phyloP scores from a whole-genome alignment of 2,329 filamentous ascomycete genomes.

The Aspergillus sp. region DNA sequence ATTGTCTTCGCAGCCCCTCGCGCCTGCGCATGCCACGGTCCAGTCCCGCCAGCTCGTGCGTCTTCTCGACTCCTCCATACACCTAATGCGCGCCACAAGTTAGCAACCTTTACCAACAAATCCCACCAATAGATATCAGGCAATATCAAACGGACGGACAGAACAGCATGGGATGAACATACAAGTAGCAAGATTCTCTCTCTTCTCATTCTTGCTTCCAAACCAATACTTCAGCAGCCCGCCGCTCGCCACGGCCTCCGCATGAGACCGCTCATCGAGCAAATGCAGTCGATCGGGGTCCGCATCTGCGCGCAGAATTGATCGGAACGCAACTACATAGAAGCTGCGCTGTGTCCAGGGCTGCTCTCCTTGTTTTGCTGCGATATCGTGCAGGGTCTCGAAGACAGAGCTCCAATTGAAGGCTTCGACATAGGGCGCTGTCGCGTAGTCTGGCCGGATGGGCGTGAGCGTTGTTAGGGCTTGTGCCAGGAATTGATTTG shows the following conservation, averaged over 20 bases:
- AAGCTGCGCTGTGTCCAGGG: conserved; percentile 65
- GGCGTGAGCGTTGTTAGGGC: conserved; percentile 67
- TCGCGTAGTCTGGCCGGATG: conserved; percentile 71
- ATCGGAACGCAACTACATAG: conserved; percentile 84
- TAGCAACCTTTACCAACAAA: background rate
- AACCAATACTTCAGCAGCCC: conserved; percentile 96
- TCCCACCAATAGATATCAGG: background rate
- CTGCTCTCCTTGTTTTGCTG: conserved; percentile 44
- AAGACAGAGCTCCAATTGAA: conserved; percentile 77
- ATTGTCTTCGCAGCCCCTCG: conserved; percentile 48
- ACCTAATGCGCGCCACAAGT: conserved; percentile 48
- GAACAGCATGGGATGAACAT: conserved; percentile 21
- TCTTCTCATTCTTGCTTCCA: conserved; percentile 66
- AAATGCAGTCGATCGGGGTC: conserved; percentile 67
- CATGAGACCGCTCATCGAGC: conserved; percentile 76
- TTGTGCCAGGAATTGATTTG: conserved; percentile 69
- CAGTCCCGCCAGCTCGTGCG: conserved; percentile 60
- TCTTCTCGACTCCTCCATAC: conserved; percentile 61
- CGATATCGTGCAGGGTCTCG: conserved; percentile 55
- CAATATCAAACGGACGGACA: background rate
- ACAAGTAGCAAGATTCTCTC: conserved; percentile 82
- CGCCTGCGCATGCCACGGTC: conserved; percentile 58
- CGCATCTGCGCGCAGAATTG: conserved; percentile 65
- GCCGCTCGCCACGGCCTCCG: conserved; percentile 75
- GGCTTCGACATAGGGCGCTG: conserved; percentile 66